Evolutionary conservation across 1,284 basidiomycete species (phyloP), one percentile per base, ranked within the genome.

Genomic region (Leccinum fallax): DNA sequence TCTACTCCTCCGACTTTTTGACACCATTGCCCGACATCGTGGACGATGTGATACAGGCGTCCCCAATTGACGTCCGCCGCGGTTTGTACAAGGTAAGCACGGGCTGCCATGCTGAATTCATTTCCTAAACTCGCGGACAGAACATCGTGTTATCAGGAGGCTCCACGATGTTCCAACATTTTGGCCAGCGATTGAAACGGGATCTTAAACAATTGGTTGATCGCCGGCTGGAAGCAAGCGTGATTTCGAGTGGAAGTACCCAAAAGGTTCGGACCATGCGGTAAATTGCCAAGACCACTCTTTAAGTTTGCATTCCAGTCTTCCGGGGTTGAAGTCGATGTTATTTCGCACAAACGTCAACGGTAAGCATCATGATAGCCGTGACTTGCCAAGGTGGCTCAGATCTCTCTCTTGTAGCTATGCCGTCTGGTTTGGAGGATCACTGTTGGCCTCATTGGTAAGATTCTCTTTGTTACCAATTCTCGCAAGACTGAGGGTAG

Each of bases 351-450:
- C 85, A 98, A 97, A 81, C 90, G 95, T 69, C 97, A 99, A 81
- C 85, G 96, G 83, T 93, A 66, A 63, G 77, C 70, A 24, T 38
- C 7, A 21, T 40, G 0, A 49, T 71, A 53, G 28, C 58, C 57
- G 57, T 32, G 0, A 4, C 16, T 11, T n/a, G 24, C 24, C 10
- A 15, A 48, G 40, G n/a, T 58, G 21, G 11, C 59, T 70, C 19
- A 67, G 11, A 34, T 57, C 59, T 55, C 51, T 55, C 52, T 62
- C 58, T 34, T 66, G 49, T 63, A 90, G 89, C 61, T 94, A 97
- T 71, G 97, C 97, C 13, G 97, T 99, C 21, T 99, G 97, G 97
- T 99, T 95, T 72, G 97, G 97, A 70, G 97, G 97, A 46, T 95
- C 93, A 5, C 84, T 99, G 53, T 84, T 98, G 71, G 96, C 95